Evolutionary conservation across 306 rosid genomes (phyloP).

Genomic region (Mimosa pudica): DNA sequence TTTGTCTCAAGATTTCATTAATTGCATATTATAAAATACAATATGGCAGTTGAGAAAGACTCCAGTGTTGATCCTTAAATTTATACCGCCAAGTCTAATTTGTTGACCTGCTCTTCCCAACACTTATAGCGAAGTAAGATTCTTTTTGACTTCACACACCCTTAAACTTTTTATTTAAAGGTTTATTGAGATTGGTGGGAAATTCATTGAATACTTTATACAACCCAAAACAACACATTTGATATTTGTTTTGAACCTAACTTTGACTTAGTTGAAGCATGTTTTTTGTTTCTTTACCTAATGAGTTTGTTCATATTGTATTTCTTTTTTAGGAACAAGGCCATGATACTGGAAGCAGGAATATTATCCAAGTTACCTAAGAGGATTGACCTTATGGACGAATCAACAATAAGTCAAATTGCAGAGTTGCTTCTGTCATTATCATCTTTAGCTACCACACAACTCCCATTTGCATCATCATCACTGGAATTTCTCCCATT

Average conservation of each 20-base stretch:
- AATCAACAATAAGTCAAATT: constrained; percentile 51
- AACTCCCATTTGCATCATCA: constrained; percentile 47
- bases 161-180: background rate
- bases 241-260: constrained; percentile 22
- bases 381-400: constrained; percentile 50
- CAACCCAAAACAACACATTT: background rate
- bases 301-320: constrained; percentile 30
- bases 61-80: constrained; percentile 28
- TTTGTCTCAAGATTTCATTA: constrained; percentile 22
- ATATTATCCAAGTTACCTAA: constrained; percentile 56
- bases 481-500: constrained; percentile 54
- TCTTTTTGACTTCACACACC: constrained; percentile 25
- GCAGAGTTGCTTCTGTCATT: constrained; percentile 49
- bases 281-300: constrained; percentile 8
- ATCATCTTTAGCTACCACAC: constrained; percentile 56
- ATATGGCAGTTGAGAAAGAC: constrained; percentile 39
- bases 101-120: constrained; percentile 38
- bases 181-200: background rate
- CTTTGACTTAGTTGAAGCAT: constrained; percentile 30
- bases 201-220: background rate
- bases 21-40: constrained; percentile 10
- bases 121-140: constrained; percentile 30
- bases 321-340: constrained; percentile 52
- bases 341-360: constrained; percentile 68
- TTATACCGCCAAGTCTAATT: constrained; percentile 1